Conservation (phyloP, 2,329 filamentous ascomycete species). For the Fusarium camptoceras region DNA sequence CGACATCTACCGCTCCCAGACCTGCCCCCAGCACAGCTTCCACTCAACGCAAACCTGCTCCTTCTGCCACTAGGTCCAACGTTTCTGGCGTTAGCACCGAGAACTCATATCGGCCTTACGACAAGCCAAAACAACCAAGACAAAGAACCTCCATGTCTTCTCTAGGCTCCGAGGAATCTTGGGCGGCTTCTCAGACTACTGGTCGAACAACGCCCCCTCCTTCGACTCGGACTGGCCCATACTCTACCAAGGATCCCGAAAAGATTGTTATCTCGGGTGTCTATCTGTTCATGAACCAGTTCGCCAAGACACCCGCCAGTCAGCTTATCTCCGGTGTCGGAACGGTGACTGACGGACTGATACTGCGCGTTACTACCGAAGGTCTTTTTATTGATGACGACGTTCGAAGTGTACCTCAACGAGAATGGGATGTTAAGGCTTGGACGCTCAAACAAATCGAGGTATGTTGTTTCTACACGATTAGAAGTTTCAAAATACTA, state of each 20-base stretch:
- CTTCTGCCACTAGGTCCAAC: slow-evolving; percentile 66
- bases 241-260: slow-evolving; percentile 89
- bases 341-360: slow-evolving; percentile 89
- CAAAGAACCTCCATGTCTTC: slow-evolving; percentile 76
- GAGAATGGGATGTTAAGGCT: slow-evolving; percentile 98
- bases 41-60: slow-evolving; percentile 53
- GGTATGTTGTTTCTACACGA: slow-evolving; percentile 78
- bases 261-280: slow-evolving; percentile 97
- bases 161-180: slow-evolving; percentile 82
- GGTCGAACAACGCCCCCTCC: slow-evolving; percentile 85
- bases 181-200: slow-evolving; percentile 86
- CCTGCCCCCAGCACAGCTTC: slow-evolving; percentile 44
- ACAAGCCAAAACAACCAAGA: slow-evolving; percentile 69
- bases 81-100: slow-evolving; percentile 70
- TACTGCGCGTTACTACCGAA: slow-evolving; percentile 91
- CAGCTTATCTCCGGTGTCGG: slow-evolving; percentile 88
- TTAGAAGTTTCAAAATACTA: slow-evolving; percentile 58
- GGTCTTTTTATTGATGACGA: slow-evolving; percentile 98
- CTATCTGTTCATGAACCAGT: slow-evolving; percentile 91
- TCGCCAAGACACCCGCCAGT: slow-evolving; percentile 87
- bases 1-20: slow-evolving; percentile 36
- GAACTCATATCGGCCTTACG: slow-evolving; percentile 82
- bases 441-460: slow-evolving; percentile 96
- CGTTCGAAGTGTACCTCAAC: slow-evolving; percentile 87
- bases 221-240: slow-evolving; percentile 79